Evolutionary conservation across 2,329 filamentous ascomycete genomes (phyloP), one percentile per base, ranked within the genome.

Genomic region (Alternaria hordeiaustralica): DNA sequence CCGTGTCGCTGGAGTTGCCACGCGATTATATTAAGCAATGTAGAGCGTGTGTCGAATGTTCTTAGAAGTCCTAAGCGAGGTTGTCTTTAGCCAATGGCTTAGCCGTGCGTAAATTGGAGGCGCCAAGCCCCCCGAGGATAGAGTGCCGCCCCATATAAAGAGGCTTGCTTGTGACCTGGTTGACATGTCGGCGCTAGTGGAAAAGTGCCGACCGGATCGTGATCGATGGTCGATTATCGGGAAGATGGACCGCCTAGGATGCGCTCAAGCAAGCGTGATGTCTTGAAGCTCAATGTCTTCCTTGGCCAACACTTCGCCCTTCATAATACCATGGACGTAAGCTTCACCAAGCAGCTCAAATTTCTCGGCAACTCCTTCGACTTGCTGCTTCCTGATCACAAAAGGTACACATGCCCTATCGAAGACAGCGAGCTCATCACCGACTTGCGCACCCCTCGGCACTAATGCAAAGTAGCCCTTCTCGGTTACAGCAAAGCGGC

Each of bases 21-120:
- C 58, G 53, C 58, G 46, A 60, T 60, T 74, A 72, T 57, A 77
- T 77, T 73, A 72, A 72, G 65, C 66, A 74, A 72, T 75, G 66
- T 75, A 46, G 58, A 67, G 68, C 61, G 55, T 30, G 59, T 64
- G 61, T 62, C 60, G 63, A 70, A 72, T 23, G 44, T 69, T 72
- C 66, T 69, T 63, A 18, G 47, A 23, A 13, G 46, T 41, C 43
- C 50, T 72, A 71, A 71, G 72, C 71, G 71, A 74, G 62, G 21
- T 41, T 28, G 43, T n/a, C 9, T 26, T 56, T 58, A 60, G 55
- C 71, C 69, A 74, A 72, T 74, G 60, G 65, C 58, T 56, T 45
- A 45, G 67, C 55, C 47, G 57, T 20, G 47, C 7, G 47, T 67
- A 72, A 5, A 71, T 69, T 63, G 55, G 30, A 36, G n/a, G 46